These are phyloP conservation scores for Sodiomyces alkalinus DNA, from an alignment of 2,329 filamentous ascomycete genomes.

Conservation along the genomic window DNA sequence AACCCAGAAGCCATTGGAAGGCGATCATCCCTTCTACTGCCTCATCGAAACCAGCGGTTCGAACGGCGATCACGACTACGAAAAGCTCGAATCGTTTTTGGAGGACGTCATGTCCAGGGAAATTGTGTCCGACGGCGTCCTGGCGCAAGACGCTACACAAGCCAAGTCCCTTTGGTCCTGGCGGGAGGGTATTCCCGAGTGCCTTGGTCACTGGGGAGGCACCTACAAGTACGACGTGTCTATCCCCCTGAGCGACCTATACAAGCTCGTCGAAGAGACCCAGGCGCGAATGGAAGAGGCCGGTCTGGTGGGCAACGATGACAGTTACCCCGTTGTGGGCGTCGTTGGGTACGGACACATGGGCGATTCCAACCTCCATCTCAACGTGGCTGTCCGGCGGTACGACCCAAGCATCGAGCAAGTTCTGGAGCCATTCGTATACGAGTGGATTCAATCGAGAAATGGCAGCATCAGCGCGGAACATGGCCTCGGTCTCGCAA, in stretches of 20 bases:
- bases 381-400: slow-evolving; percentile 71
- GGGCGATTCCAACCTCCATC: slow-evolving; percentile 89
- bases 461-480: slow-evolving; percentile 93
- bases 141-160: slow-evolving; percentile 90
- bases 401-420: slow-evolving; percentile 84
- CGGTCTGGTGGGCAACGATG: slow-evolving; percentile 63
- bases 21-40: slow-evolving; percentile 85
- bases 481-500: slow-evolving; percentile 84
- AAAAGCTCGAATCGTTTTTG: slow-evolving; percentile 79
- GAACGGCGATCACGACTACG: slow-evolving; percentile 83
- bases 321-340: slow-evolving; percentile 64
- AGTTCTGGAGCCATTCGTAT: slow-evolving; percentile 84
- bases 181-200: slow-evolving; percentile 86
- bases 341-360: slow-evolving; percentile 98
- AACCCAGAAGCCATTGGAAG: slow-evolving; percentile 68
- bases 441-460: slow-evolving; percentile 85
- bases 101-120: slow-evolving; percentile 83
- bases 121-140: slow-evolving; percentile 75
- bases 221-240: slow-evolving; percentile 99
- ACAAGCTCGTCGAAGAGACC: slow-evolving; percentile 76
- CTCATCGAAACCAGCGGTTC: slow-evolving; percentile 92
- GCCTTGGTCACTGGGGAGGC: slow-evolving; percentile 76
- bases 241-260: slow-evolving; percentile 77
- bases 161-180: slow-evolving; percentile 74
- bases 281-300: slow-evolving; percentile 55